A percentile compares a stretch with the other conserved stretches of the same genome.
Conservation (phyloP, 2,329 filamentous ascomycete genomes). For the Sporothrix inflata region DNA sequence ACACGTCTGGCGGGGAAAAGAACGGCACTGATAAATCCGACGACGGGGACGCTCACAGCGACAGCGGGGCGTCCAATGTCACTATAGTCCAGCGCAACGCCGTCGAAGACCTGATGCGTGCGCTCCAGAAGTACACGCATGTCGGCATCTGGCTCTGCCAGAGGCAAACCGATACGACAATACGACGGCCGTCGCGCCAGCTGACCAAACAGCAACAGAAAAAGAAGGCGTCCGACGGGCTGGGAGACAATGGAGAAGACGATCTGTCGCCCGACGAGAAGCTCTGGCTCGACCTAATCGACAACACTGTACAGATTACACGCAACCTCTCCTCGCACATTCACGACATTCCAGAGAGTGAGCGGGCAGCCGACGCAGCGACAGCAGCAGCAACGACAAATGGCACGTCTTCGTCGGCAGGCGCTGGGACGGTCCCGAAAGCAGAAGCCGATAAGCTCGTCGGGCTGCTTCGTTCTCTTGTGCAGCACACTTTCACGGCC, state of each 20-base stretch:
- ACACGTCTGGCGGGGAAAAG: background rate
- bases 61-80: slow-evolving; percentile 27
- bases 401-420: background rate
- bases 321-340: slow-evolving; percentile 64
- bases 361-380: slow-evolving; percentile 29
- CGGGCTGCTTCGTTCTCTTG: slow-evolving; percentile 71
- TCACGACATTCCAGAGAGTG: slow-evolving; percentile 37
- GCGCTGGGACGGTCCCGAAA: background rate
- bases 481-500: slow-evolving; percentile 89
- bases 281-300: slow-evolving; percentile 65
- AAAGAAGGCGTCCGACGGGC: slow-evolving; percentile 45
- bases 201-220: background rate
- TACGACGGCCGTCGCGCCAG: slow-evolving; percentile 37
- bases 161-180: slow-evolving; percentile 69
- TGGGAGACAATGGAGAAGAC: slow-evolving; percentile 54
- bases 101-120: slow-evolving; percentile 72
- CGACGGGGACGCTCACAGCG: slow-evolving; percentile 11
- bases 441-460: slow-evolving; percentile 64
- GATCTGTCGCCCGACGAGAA: slow-evolving; percentile 57
- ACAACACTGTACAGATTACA: slow-evolving; percentile 65
- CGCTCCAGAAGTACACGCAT: slow-evolving; percentile 84
- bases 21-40: background rate
- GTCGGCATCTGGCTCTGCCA: slow-evolving; percentile 97
- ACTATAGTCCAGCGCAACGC: slow-evolving; percentile 50
- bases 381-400: background rate